A percentile compares a stretch with the other conserved stretches of the same genome.
phyloP scores from a whole-genome alignment of 2,329 filamentous ascomycete species.

The Grosmannia clavigera region DNA sequence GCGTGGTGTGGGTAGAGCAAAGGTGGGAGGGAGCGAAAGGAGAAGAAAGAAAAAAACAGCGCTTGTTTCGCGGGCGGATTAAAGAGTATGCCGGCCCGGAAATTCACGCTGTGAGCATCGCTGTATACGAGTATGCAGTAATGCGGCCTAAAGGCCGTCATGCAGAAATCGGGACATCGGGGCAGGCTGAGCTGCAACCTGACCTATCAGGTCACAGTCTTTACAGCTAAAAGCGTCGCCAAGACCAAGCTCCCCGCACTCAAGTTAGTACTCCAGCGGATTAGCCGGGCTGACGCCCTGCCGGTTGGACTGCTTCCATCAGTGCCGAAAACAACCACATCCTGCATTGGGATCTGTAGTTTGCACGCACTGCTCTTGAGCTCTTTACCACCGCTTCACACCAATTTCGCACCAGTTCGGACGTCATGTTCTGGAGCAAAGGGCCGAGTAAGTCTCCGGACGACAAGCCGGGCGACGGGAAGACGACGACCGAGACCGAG shows the following conservation, averaged over 20 bases:
- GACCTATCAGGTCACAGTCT: neutral
- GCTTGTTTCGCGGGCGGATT: conserved; percentile 3
- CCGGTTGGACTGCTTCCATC: neutral
- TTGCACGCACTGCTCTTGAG: neutral
- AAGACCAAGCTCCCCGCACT: neutral
- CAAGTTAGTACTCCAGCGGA: neutral
- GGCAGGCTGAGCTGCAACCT: neutral
- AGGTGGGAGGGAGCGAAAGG: neutral
- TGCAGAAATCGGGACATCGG: neutral
- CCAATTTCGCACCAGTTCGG: neutral
- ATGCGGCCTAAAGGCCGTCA: neutral
- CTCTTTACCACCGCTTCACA: neutral
- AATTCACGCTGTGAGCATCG: neutral
- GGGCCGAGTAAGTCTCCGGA: conserved; percentile 17
- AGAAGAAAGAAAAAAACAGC: conserved; percentile 6
- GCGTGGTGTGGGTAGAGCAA: neutral
- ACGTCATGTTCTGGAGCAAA: conserved; percentile 29
- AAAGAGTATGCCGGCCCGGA: conserved; percentile 1
- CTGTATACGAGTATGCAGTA: neutral
- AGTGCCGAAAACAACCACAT: neutral
- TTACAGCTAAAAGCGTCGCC: neutral
- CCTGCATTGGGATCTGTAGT: neutral
- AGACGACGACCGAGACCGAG: conserved; percentile 12
- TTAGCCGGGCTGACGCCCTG: neutral
- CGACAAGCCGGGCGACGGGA: conserved; percentile 16